Evolutionary conservation across 75 land plant genomes (phyloP), one percentile per base, ranked within the genome.

Genomic region (Cunninghamia lanceolata): DNA sequence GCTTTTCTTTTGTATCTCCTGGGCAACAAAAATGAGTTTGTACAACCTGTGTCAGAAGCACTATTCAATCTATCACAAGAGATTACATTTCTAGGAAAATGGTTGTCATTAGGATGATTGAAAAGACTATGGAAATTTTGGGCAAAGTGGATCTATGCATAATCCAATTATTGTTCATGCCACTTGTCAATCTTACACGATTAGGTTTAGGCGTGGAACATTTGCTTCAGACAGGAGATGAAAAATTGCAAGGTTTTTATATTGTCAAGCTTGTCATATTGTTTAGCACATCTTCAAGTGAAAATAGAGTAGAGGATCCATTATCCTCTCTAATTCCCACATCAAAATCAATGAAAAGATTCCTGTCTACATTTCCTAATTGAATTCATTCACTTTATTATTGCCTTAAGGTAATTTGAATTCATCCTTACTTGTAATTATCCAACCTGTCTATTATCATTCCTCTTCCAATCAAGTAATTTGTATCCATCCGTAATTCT

Each of bases 1-100:
- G 40, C 40, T 39, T 39, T 39, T 1, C 40, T 39, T 39, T 39
- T 1, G 2, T 39, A 39, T 39, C 40, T 39, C 1, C 2, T 39
- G 40, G 40, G 2, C 2, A 39, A 2, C 40, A 39, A 39, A 39
- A 39, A 39, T n/a, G 94, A 93, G 0, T 74, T 96, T 75, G 79
- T 94, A 3, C 91, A 91, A 86, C 92, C 93, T 40, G 94, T 96
- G 7, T 95, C 93, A 28, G 94, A 96, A 86, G 91, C 96, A 35
- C 98, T 97, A 53, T 89, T 97, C 30, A 97, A 97, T n/a, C n/a
- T n/a, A n/a, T n/a, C n/a, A n/a, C n/a, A 75, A 39, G 86, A 95
- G 25, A 52, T 89, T 38, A 82, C 85, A 34, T 9, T 95, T 6
- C 87, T 91, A 42, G 89, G 86, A 86, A 88, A 82, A 86, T 96